Conservation (phyloP, 2,329 filamentous ascomycete species). For the Dothideomycetes sp. region DNA sequence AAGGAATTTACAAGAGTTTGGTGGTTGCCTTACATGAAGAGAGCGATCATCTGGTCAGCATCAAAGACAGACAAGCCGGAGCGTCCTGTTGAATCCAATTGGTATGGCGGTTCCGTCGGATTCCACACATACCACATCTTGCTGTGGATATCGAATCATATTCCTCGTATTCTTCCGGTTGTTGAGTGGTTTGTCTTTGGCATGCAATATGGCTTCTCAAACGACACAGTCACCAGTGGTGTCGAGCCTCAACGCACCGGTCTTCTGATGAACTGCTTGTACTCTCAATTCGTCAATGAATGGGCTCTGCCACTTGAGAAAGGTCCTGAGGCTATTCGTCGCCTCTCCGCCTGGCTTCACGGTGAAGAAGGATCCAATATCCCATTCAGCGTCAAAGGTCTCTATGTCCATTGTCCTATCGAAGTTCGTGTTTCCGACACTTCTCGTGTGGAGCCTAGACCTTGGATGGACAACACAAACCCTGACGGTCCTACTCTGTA, state of each 20-base stretch:
- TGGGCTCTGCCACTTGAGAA: constrained; percentile 84
- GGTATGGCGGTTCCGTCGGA: constrained; percentile 73
- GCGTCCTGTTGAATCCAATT: constrained; percentile 54
- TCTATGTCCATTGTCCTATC: constrained; percentile 83
- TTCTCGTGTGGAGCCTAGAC: constrained; percentile 41
- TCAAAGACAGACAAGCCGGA: constrained; percentile 60
- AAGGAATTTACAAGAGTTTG: constrained; percentile 88
- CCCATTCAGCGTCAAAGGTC: constrained; percentile 66
- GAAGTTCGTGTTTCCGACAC: constrained; percentile 83
- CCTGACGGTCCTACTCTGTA: constrained; percentile 67
- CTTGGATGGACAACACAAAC: constrained; percentile 65
- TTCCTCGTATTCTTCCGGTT: constrained; percentile 73
- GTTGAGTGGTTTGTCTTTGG: constrained; percentile 96
- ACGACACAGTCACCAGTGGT: constrained; percentile 58
- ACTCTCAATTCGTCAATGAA: constrained; percentile 97
- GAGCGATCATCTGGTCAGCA: constrained; percentile 85
- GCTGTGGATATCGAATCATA: constrained; percentile 66
- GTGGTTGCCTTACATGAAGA: constrained; percentile 92
- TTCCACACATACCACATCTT: constrained; percentile 90
- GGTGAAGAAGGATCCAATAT: constrained; percentile 61
- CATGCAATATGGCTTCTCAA: constrained; percentile 88
- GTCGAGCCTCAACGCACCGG: constrained; percentile 73
- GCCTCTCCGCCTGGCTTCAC: constrained; percentile 80
- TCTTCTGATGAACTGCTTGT: constrained; percentile 91
- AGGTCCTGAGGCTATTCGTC: constrained; percentile 76